Base-by-base conservation (phyloP, 148 eudicot genomes). In the Silene latifolia region DNA sequence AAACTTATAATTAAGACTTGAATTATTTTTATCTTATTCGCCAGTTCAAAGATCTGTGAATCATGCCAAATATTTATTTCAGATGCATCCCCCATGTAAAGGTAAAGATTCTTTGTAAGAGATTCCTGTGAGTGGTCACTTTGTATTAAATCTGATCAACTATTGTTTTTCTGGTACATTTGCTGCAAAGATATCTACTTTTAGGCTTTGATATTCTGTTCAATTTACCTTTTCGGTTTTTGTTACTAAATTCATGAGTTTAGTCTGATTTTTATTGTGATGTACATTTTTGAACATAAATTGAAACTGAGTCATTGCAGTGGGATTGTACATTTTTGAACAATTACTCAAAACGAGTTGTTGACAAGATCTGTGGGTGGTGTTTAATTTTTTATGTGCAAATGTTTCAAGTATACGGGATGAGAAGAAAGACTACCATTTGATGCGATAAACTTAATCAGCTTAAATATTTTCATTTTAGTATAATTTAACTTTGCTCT, bases 341-440 rank as follows among this genome's bases (percentile, higher is more conserved):
- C 35, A 32, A 32, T 32, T 32, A 32, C 35, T 32, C 35, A 2
- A 4, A 4, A 32, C 4, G 35, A 4, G 35, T 32, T 32, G 35
- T 32, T 32, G 35, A 32, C 35, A 57, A 17, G 53, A 63, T n/a
- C 13, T 25, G 35, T 71, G 32, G 23, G 48, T 27, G 35, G 47
- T 66, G 14, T 72, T 24, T 56, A 70, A 27, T 27, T 27, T 27
- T 27, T 27, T 2, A 32, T 73, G 68, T 73, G 73, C 67, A 59
- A 27, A 60, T 59, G n/a, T 74, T 4, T 72, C 46, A 20, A 17
- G 58, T 62, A 61, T n/a, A 32, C 25, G 64, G 42, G 44, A 67
- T 67, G 73, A 68, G 81, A 70, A n/a, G 63, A 68, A 57, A 58
- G 27, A 19, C 44, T 59, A 57, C 69, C 27, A 20, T 47, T 72